Evolutionary conservation across 2,329 filamentous ascomycete species (phyloP).

Genomic region (Tolypocladium album): DNA sequence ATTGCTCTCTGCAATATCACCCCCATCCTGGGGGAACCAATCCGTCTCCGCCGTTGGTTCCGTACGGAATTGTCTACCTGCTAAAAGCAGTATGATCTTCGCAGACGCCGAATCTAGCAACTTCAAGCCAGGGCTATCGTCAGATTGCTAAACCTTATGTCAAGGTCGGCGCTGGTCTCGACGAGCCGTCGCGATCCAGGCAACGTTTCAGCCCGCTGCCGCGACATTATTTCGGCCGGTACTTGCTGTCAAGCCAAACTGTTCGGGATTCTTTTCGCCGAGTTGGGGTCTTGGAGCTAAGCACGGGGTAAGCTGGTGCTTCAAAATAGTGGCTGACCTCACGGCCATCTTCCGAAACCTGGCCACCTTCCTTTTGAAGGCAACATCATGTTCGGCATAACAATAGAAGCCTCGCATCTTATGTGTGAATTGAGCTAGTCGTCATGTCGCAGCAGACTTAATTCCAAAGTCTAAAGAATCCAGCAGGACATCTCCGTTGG

Average conservation of each 20-base stretch:
- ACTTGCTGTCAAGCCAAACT: neutral
- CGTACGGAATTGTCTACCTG: neutral
- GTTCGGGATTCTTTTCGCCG: neutral
- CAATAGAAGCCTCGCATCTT: neutral
- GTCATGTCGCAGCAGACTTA: neutral
- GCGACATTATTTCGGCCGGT: neutral
- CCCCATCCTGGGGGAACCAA: neutral
- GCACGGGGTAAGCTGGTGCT: neutral
- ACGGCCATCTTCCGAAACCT: neutral
- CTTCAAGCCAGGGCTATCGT: neutral
- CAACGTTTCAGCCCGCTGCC: neutral
- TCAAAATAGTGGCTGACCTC: neutral
- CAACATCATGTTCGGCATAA: neutral
- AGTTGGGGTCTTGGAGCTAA: neutral
- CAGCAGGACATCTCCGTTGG: no score
- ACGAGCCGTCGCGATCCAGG: neutral
- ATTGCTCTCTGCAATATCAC: neutral
- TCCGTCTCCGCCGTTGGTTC: neutral
- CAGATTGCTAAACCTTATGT: neutral
- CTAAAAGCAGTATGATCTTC: neutral
- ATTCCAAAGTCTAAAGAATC: no score
- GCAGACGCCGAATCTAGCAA: neutral
- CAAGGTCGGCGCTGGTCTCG: neutral
- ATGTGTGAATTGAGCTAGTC: neutral
- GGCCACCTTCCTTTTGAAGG: neutral